A percentile compares a stretch with the other conserved stretches of the same genome.
Evolutionary conservation across 2,329 filamentous ascomycete species (phyloP).

Genomic region (Scopulariopsis brevicaulis): DNA sequence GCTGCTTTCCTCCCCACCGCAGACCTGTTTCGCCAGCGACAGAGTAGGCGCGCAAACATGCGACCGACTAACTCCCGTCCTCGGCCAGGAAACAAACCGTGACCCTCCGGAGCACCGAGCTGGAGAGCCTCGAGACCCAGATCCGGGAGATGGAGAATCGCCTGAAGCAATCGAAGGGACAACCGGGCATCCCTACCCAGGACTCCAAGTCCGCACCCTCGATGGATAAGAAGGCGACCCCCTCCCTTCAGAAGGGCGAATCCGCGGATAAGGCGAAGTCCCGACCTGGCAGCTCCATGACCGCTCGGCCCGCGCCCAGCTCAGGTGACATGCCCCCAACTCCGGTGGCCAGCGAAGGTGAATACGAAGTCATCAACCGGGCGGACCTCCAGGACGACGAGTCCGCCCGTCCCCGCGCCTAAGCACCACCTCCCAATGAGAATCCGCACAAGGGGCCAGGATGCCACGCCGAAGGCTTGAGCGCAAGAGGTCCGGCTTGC

Average conservation of each 20-base stretch:
- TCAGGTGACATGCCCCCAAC: conserved; percentile 48
- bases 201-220: conserved; percentile 4
- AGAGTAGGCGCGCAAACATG: background rate
- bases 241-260: conserved; percentile 10
- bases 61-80: background rate
- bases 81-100: conserved; percentile 67
- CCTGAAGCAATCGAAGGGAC: conserved; percentile 32
- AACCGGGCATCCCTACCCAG: conserved; percentile 2
- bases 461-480: background rate
- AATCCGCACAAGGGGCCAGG: background rate
- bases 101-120: conserved; percentile 61
- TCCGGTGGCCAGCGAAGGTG: conserved; percentile 51
- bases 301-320: conserved; percentile 37
- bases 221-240: conserved; percentile 9
- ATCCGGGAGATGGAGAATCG: conserved; percentile 78
- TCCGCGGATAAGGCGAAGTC: conserved; percentile 20
- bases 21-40: conserved; percentile 2
- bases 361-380: conserved; percentile 16
- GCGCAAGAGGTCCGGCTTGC: background rate
- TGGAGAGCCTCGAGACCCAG: conserved; percentile 74
- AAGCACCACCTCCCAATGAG: background rate
- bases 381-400: conserved; percentile 11
- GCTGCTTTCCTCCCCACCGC: background rate
- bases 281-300: conserved; percentile 39
- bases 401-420: background rate